Conservation (phyloP, 129 eudicot genomes). For the Flaveria ramosissima region DNA sequence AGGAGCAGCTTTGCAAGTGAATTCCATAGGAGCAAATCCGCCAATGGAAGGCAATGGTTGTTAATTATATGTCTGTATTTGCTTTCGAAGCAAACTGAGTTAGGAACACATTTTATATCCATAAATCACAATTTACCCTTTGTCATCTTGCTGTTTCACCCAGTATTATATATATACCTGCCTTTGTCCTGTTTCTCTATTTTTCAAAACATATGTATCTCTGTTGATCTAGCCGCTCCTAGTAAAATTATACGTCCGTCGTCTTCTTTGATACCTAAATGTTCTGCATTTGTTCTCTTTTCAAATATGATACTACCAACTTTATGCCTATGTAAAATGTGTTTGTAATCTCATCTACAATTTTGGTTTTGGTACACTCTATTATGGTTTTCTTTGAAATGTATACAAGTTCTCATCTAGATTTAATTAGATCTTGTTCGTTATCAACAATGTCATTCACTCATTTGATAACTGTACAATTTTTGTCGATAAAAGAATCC, state of each 20-base stretch:
- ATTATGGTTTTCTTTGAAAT: constrained; percentile 8
- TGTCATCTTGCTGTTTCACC: background rate
- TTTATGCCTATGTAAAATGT: background rate
- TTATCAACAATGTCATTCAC: background rate
- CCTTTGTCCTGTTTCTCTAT: background rate
- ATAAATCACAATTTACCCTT: constrained; percentile 6
- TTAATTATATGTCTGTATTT: background rate
- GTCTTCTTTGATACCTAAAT: background rate
- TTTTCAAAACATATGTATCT: background rate
- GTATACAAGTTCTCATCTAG: background rate
- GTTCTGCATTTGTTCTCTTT: background rate
- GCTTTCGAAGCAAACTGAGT: background rate
- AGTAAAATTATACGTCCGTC: background rate
- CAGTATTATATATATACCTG: background rate
- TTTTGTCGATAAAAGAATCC: background rate
- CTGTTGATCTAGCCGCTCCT: background rate
- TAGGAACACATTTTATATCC: background rate
- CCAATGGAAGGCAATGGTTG: background rate
- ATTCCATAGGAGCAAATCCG: background rate
- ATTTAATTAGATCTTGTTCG: background rate
- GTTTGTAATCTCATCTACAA: background rate
- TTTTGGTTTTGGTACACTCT: background rate
- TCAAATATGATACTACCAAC: background rate
- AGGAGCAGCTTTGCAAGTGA: background rate
- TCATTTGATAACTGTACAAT: background rate